Base-by-base conservation (phyloP, 805 yeast species). In the Ogataea paraovalis region DNA sequence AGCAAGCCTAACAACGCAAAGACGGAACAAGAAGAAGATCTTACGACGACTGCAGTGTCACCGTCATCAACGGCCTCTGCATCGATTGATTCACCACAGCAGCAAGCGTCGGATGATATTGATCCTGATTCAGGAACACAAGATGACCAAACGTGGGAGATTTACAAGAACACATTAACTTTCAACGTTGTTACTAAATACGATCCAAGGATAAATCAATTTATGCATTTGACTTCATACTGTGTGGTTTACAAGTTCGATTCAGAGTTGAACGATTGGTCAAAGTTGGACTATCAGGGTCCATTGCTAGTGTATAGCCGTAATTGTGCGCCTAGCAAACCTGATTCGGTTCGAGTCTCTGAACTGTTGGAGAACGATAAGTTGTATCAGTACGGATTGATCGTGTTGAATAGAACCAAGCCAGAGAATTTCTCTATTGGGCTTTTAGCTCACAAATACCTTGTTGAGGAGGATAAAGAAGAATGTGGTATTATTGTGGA, bases 391-490 rank as follows among this genome's bases (percentile, higher is more conserved):
- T 84, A 80, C 59, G 94, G 92, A 3, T 62, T 87, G 45, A 78
- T 86, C 30, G 73, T 87, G n/a, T 62, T 85, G 55, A 85, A 87
- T 57, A 72, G 91, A 57, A 70, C 71, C 47, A 79, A 76, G 44
- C 85, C 90, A 0, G 84, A 82, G 49, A 85, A 86, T 61, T 84
- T 85, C 54, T 79, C 87, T 4, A 62, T 86, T 49, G 95, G 92
- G 0, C 68, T 87, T 21, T 67, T 85, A 14, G 81, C 85, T 9
- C 78, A 76, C 59, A 72, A 72, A 39, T 52, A 74, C 70, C 28
- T 23, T 4, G 28, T 72, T 67, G 33, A 33, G 2, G 46, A 44
- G 4, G 50, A 45, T 19, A 52, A 57, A 8, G 53, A 57, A 25
- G 61, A 58, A 42, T 68, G 67, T 43, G 76, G 74, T 46, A 76